Base-by-base conservation (phyloP, 257 asterid genomes). In the Gentiana dahurica region DNA sequence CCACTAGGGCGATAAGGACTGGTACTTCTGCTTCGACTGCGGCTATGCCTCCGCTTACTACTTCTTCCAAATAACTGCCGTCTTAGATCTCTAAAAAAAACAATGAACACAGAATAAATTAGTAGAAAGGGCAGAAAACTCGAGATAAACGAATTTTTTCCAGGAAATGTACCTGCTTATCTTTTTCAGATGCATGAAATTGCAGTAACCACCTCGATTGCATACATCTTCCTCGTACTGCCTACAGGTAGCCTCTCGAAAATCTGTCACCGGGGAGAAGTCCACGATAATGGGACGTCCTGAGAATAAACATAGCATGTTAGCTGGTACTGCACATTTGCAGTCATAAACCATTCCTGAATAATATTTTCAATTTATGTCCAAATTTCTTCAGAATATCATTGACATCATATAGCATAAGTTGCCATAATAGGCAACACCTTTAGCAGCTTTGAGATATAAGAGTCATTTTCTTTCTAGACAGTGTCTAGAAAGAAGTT, bases 231-330 rank as follows among this genome's bases (percentile, higher is more conserved):
- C 96, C 75, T 87, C 96, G 13, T 87, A 87, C 68, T 87, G 96
- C 71, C 96, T 75, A 73, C 94, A 84, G 2, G 96, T 87, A 35
- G 96, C 96, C 66, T 87, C 96, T 37, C 96, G 92, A 58, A 87
- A 87, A 62, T 87, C 96, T 61, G 96, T 87, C 73, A 87, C 94
- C 3, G 96, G 96, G 46, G 96, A 87, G 82, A 81, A 87, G 67
- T 87, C 94, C 32, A 78, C 92, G 57, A 87, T 84, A 63, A 87
- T 87, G 53, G 94, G 94, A 39, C 89, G 85, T 45, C 96, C 94
- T 87, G 51, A 39, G 56, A 53, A 65, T 36, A 50, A 12, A 50
- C 3, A 35, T 47, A 55, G 47, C 12, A 51, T 47, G 57, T 59
- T 12, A 57, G 70, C 49, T 10, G 46, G 5, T 5, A 41, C 5